phyloP scores from a whole-genome alignment of 192 early-diverging fungal genomes.

The Phycomyces blakesleeanus region DNA sequence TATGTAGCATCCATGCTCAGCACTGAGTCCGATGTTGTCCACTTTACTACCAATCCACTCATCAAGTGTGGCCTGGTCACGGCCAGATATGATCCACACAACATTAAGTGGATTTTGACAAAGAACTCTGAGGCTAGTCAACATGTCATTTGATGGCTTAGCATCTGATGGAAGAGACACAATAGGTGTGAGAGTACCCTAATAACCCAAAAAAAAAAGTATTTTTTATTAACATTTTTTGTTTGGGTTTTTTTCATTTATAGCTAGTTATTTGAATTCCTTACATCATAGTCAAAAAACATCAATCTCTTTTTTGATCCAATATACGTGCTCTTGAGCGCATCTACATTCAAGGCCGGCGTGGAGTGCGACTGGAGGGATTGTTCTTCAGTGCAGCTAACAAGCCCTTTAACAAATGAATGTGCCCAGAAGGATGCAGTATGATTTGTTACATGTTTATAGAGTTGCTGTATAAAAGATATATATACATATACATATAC shows the following conservation, averaged over 20 bases:
- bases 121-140: slow-evolving; percentile 65
- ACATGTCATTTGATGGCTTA: slow-evolving; percentile 82
- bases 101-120: slow-evolving; percentile 77
- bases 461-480: slow-evolving; percentile 53
- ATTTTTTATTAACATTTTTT: too few species aligned
- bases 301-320: slow-evolving; percentile 71
- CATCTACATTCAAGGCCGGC: slow-evolving; percentile 37
- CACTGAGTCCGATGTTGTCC: slow-evolving; percentile 68
- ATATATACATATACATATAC: neutral
- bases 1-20: slow-evolving; percentile 88
- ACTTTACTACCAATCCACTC: slow-evolving; percentile 78
- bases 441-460: slow-evolving; percentile 73
- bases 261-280: neutral
- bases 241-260: neutral
- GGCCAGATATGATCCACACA: slow-evolving; percentile 91
- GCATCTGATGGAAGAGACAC: slow-evolving; percentile 81
- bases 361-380: slow-evolving; percentile 43
- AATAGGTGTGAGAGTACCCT: slow-evolving; percentile 96
- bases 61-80: slow-evolving; percentile 83
- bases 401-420: slow-evolving; percentile 75
- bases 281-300: slow-evolving; percentile 93
- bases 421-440: slow-evolving; percentile 87
- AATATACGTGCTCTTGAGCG: slow-evolving; percentile 46
- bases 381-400: slow-evolving; percentile 38
- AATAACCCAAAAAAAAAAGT: neutral